phyloP scores from a whole-genome alignment of 192 early-diverging fungal species.

The Coemansia sp. region DNA sequence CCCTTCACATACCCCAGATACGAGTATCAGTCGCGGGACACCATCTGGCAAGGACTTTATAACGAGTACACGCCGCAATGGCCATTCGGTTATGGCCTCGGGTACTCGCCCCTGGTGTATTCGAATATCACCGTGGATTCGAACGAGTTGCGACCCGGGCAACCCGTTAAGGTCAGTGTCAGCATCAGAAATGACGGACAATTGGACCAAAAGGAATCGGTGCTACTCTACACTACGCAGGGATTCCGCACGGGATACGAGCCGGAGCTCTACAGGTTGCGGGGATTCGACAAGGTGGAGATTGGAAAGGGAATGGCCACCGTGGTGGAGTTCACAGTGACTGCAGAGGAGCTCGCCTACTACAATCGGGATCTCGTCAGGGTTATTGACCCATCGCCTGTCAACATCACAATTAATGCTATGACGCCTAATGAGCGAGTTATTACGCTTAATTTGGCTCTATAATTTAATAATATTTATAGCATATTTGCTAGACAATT shows the following conservation, averaged over 20 bases:
- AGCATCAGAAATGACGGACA: slow-evolving; percentile 48
- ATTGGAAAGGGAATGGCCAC: slow-evolving; percentile 13
- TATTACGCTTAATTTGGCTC: slow-evolving; percentile 12
- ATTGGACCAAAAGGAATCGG: slow-evolving; percentile 50
- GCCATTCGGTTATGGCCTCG: slow-evolving; percentile 58
- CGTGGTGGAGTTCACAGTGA: slow-evolving; percentile 27
- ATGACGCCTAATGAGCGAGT: slow-evolving; percentile 31
- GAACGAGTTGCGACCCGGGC: slow-evolving; percentile 3
- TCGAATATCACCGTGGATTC: slow-evolving; percentile 31
- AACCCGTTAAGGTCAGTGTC: slow-evolving; percentile 30
- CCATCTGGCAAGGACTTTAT: slow-evolving; percentile 42
- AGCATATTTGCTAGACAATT: too few relatives aligned
- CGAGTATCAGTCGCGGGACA: slow-evolving; percentile 38
- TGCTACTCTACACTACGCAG: slow-evolving; percentile 59
- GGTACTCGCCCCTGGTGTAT: slow-evolving; percentile 55
- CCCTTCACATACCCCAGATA: slow-evolving; percentile 61
- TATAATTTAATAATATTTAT: neutral
- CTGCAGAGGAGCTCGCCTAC: slow-evolving; percentile 43
- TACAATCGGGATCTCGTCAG: slow-evolving; percentile 20
- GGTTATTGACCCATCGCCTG: slow-evolving; percentile 28
- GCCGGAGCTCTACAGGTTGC: slow-evolving; percentile 57
- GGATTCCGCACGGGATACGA: slow-evolving; percentile 54
- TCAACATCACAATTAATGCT: slow-evolving; percentile 44
- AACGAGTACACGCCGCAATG: slow-evolving; percentile 57
- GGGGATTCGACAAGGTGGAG: slow-evolving; percentile 53